These are phyloP conservation scores for Podospora comata DNA, from an alignment of 495 filamentous ascomycete species.

Conservation along the genomic window DNA sequence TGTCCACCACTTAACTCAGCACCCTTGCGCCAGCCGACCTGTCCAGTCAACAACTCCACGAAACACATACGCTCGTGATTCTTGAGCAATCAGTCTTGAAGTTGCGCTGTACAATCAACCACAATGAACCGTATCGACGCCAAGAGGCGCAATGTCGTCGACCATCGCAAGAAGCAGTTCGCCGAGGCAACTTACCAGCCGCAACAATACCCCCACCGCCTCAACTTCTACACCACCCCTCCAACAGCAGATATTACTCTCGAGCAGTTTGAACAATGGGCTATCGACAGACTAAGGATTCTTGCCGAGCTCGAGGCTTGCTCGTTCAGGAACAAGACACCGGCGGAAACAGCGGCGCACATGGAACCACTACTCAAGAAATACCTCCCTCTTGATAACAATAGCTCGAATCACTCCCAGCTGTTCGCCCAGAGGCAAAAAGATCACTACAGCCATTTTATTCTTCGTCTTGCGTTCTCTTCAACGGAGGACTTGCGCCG, in stretches of 20 bases:
- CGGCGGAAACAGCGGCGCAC: constrained; percentile 70
- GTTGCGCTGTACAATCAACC: constrained; percentile 5
- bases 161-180: constrained; percentile 85
- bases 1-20: constrained; percentile 11
- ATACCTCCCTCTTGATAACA: constrained; percentile 78
- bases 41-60: background rate
- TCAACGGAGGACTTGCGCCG: constrained; percentile 87
- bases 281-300: constrained; percentile 92
- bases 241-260: constrained; percentile 93
- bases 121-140: constrained; percentile 77
- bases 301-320: constrained; percentile 94
- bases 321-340: constrained; percentile 85
- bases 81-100: background rate
- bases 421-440: constrained; percentile 77
- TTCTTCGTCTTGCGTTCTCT: constrained; percentile 89
- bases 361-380: constrained; percentile 80
- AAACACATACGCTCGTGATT: background rate
- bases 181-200: constrained; percentile 66
- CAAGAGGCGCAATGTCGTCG: constrained; percentile 70
- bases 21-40: background rate
- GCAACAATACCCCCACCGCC: constrained; percentile 73
- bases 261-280: constrained; percentile 99
- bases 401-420: constrained; percentile 48
- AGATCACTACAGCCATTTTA: constrained; percentile 98
- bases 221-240: constrained; percentile 88